Percentiles rank a stretch among this genome's conserved stretches.
Conservation (phyloP, 2,329 filamentous ascomycete species). For the Pseudonectria buxi region DNA sequence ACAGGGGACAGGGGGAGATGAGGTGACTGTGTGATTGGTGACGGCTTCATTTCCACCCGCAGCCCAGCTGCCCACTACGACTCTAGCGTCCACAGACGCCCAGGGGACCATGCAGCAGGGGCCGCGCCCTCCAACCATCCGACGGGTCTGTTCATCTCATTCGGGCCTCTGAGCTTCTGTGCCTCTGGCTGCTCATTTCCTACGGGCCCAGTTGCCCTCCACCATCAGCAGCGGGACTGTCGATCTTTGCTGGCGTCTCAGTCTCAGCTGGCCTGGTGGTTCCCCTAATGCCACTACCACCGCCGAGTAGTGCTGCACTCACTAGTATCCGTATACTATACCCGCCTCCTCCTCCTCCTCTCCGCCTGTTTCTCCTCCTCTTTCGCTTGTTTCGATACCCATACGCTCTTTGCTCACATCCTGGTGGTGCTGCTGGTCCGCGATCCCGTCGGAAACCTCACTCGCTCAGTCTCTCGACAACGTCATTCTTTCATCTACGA, state of each 20-base stretch:
- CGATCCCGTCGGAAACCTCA: constrained; percentile 15
- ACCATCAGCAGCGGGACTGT: constrained; percentile 10
- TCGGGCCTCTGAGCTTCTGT: no score
- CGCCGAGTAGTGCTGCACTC: no score
- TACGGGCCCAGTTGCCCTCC: constrained; percentile 14
- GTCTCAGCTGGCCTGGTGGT: no score
- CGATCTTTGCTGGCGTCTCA: constrained; percentile 15
- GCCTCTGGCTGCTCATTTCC: constrained; percentile 16
- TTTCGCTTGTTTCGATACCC: constrained; percentile 9
- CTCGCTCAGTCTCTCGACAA: constrained; percentile 21
- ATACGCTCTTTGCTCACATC: constrained; percentile 4
- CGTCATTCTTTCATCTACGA: constrained; percentile 15
- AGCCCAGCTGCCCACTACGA: constrained; percentile 2
- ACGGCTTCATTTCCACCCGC: constrained; percentile 18
- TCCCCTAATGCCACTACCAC: no score
- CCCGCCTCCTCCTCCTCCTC: constrained; percentile 6
- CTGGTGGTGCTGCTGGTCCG: constrained; percentile 18
- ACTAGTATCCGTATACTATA: no score
- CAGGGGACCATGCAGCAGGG: no score
- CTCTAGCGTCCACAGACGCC: neutral
- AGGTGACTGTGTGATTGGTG: constrained; percentile 19
- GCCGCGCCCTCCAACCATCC: no score
- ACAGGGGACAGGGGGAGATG: constrained; percentile 19
- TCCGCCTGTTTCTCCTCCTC: constrained; percentile 14
- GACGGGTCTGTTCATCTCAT: no score